A percentile compares a stretch with the other conserved stretches of the same genome.
phyloP scores from a whole-genome alignment of 331 rosid genomes.

The Quercus tomentella region DNA sequence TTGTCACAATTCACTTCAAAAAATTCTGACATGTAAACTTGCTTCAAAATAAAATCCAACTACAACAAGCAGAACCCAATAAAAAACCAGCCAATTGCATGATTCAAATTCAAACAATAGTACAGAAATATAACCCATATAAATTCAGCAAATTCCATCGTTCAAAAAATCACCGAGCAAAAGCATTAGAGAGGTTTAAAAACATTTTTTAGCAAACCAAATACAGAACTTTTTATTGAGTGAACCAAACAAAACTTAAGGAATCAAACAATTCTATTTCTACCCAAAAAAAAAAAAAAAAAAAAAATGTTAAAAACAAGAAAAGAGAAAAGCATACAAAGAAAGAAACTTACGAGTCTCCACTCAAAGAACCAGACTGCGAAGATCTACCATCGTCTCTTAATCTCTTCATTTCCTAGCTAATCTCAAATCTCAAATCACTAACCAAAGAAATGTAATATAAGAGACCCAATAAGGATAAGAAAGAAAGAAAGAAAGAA shows the following conservation, averaged over 20 bases:
- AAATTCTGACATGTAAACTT: not conserved
- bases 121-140: not conserved
- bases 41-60: not conserved
- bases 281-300: not conserved
- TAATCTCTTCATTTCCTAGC: conserved; percentile 59
- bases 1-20: too few species aligned
- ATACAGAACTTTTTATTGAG: too few species aligned
- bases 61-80: not conserved
- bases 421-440: not conserved
- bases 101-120: not conserved
- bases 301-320: too few species aligned
- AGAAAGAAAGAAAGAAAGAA: too few species aligned
- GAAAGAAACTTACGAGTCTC: conserved; percentile 53
- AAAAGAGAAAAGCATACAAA: not conserved
- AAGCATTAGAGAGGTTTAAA: not conserved
- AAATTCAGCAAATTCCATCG: not conserved
- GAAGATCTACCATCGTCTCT: conserved; percentile 54
- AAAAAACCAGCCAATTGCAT: not conserved
- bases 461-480: not conserved
- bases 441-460: not conserved
- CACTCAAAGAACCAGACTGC: conserved; percentile 51
- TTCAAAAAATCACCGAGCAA: not conserved
- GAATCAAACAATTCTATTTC: conserved; percentile 8
- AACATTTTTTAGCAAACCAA: not conserved
- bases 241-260: conserved; percentile 11